Base-by-base conservation (phyloP, 208 protist species). In the Herpetomonas samuelpessoai region DNA sequence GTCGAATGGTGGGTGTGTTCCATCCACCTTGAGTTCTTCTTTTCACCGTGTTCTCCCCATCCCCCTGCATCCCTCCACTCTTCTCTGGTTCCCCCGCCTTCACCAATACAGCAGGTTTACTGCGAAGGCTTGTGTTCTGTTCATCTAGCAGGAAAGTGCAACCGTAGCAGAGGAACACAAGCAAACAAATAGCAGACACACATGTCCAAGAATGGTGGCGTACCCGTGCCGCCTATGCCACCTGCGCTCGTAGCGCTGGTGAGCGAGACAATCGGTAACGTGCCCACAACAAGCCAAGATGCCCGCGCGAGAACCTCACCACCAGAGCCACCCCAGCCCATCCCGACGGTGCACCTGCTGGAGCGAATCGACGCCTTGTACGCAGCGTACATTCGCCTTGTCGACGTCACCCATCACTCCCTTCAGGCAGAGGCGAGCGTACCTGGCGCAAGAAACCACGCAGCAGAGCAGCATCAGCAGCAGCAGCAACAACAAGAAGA, bases 261-360 rank as follows among this genome's bases (percentile, higher is more conserved):
- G n/a, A n/a, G n/a, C n/a, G n/a, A n/a, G n/a, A n/a, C n/a, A n/a
- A n/a, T n/a, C n/a, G n/a, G n/a, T n/a, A n/a, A n/a, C n/a, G 35
- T 41, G 16, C 35, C 10, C 10, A 16, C 10, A 41, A 41, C 35
- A 41, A 41, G 10, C 35, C 7, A 41, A 41, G 7, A 41, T 41
- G 35, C 35, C 35, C 1, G 18, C 6, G 3, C 27, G 47, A 2
- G 3, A 6, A 14, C 49, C 7, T 16, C 35, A 2, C 50, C 38
- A 2, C 44, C 47, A 22, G 22, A 24, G 4, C 62, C 2, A 16
- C 46, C 38, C 39, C n/a, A 48, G 3, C 64, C 47, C 26, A 59
- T 60, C 27, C 51, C 70, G 1, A 86, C 79, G 4, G 47, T 24
- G n/a, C 53, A 79, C 22, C 46, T 89, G 21, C 61, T 86, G 21